These are phyloP conservation scores for Cadophora malorum DNA, from an alignment of 2,329 filamentous ascomycete genomes.

Conservation along the genomic window DNA sequence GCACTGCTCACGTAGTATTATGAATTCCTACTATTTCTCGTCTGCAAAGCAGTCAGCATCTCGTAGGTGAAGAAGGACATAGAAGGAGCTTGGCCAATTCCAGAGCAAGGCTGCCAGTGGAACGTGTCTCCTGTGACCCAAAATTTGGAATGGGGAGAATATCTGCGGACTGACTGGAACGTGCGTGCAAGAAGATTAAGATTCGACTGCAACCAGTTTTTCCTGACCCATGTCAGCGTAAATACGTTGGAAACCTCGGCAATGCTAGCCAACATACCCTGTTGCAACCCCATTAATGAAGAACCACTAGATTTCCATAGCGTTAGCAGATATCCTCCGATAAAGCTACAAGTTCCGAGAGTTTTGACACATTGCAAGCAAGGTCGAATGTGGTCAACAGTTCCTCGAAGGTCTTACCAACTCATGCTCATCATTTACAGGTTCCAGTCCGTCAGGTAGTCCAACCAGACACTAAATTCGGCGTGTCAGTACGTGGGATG, in stretches of 20 bases:
- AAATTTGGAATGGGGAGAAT: too few relatives aligned
- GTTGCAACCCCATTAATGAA: constrained; percentile 77
- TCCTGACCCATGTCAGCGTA: constrained; percentile 46
- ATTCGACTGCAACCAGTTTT: constrained; percentile 71
- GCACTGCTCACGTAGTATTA: constrained; percentile 67
- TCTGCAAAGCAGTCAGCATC: constrained; percentile 38
- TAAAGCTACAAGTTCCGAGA: background rate
- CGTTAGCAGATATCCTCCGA: background rate
- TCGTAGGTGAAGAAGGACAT: constrained; percentile 33
- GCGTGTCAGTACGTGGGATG: background rate
- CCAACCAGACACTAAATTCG: constrained; percentile 52
- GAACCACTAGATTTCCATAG: constrained; percentile 59
- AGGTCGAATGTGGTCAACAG: too few relatives aligned
- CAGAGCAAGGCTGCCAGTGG: background rate
- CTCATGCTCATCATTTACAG: constrained; percentile 60
- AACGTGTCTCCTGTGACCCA: too few relatives aligned
- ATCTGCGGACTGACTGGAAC: constrained; percentile 62
- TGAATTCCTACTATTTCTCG: constrained; percentile 71
- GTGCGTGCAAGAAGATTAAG: constrained; percentile 74
- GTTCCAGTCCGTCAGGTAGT: constrained; percentile 58
- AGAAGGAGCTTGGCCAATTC: constrained; percentile 28
- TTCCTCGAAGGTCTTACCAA: constrained; percentile 44
- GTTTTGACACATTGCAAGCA: too few relatives aligned
- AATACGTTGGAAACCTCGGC: background rate
- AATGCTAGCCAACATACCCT: constrained; percentile 52